Base-by-base conservation (phyloP, 257 asterid genomes). In the Capsicum rhomboideum region DNA sequence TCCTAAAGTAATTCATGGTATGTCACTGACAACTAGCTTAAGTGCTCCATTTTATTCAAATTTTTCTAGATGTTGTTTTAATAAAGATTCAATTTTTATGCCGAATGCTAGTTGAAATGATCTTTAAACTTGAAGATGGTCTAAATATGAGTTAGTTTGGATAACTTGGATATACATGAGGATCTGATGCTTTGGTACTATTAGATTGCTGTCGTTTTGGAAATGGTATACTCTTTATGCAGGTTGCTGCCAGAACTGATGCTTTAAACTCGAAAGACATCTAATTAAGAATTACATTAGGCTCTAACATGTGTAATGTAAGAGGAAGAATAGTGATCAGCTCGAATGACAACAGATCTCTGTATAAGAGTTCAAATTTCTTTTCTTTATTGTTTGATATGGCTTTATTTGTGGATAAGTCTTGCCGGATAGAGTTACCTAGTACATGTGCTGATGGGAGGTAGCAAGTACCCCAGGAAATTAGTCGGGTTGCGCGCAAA, bases 1-100 rank as follows among this genome's bases (percentile, higher is more conserved):
- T 28, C 97, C 97, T 0, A 93, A 93, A 91, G 88, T 91, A 82
- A 92, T 94, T 63, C 98, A 98, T 80, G 98, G 98, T 94, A 80
- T 90, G 93, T 87, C 4, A 61, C 29, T 55, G 67, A 53, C 14
- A 46, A 44, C 79, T 23, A n/a, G 56, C 37, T 40, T 20, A 71
- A 42, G 2, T 21, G 20, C 55, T 71, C 18, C n/a, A 42, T 29
- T n/a, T 72, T 72, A 20, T 71, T n/a, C 18, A n/a, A 46, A 4
- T 23, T 74, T n/a, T 74, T 14, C 6, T 50, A 26, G 63, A 17
- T 14, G 63, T 28, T 77, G 63, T 77, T 50, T 74, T 8, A 49
- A 75, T 18, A 50, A 26, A 49, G 81, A 28, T 75, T 49, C 61
- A 26, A 8, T 75, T 75, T 75, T 75, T 49, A 49, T 75, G 63